Base-by-base conservation (phyloP, 176 grass and related monocot species). In the Bonia amplexicaulis region DNA sequence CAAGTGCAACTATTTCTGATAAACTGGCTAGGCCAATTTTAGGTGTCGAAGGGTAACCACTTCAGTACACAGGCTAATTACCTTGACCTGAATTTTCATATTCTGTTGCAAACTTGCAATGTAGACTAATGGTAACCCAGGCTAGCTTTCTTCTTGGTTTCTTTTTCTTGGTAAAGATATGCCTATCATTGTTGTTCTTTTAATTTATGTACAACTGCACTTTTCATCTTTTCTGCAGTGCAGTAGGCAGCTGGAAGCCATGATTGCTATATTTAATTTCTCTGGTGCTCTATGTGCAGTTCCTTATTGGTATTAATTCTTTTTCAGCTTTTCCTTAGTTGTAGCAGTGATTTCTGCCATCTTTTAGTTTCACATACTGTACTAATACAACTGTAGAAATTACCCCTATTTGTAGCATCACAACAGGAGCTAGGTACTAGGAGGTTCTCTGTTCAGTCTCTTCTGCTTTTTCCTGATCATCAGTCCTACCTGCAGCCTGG, bases 191-290 rank as follows among this genome's bases (percentile, higher is more conserved):
- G 55, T 35, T 65, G 64, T 41, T 48, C 55, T 63, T 54, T 86
- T 86, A 83, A 51, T 78, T 86, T 90, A 78, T 73, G 65, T 12
- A 67, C 73, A 73, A 15, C 60, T 61, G 44, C 42, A 29, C 87
- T 83, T 83, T 80, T 74, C 85, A 87, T 90, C 59, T 74, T 80
- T 84, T 69, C 13, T 69, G 62, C 17, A 53, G 23, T 51, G 57
- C 20, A 15, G 52, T 61, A 54, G 62, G 74, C 23, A 62, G 41
- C 68, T 61, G 51, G 69, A 83, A 90, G 22, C 33, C 60, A 82
- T 76, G 51, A 85, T 35, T 59, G 26, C 39, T 40, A 1, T 66
- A 82, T n/a, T 64, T 67, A 82, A 15, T 77, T 70, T 63, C 33
- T 84, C 10, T 29, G 41, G 12, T 44, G 12, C 29, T 35, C 47